Evolutionary conservation across 78 protist genomes (phyloP).

Genomic region (slime mould (Dictyostelium discoideum)): dicty_2.7 NC_007088.5:7990001-7990500

Average conservation of each 20-base stretch:
- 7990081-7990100: background rate
- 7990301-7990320: constrained; percentile 6
- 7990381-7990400: background rate
- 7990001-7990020: constrained; percentile 22
- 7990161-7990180: no score
- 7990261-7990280: constrained; percentile 42
- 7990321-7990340: constrained; percentile 57
- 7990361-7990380: background rate
- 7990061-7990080: constrained; percentile 8
- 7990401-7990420: background rate
- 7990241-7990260: constrained; percentile 31
- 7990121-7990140: background rate
- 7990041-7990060: constrained; percentile 28
- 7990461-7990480: constrained; percentile 58
- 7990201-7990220: constrained; percentile 29
- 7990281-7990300: constrained; percentile 45
- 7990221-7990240: constrained; percentile 58
- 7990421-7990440: constrained; percentile 69
- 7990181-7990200: no score
- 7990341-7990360: constrained; percentile 49
- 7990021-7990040: constrained; percentile 38
- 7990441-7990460: constrained; percentile 33
- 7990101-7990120: constrained; percentile 42
- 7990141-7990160: background rate
- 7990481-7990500: constrained; percentile 22